A percentile compares a stretch with the other conserved stretches of the same genome.
These are phyloP conservation scores for Pythium dissimile DNA, from an alignment of 352 stramenopile genomes.

Conservation along the genomic window DNA sequence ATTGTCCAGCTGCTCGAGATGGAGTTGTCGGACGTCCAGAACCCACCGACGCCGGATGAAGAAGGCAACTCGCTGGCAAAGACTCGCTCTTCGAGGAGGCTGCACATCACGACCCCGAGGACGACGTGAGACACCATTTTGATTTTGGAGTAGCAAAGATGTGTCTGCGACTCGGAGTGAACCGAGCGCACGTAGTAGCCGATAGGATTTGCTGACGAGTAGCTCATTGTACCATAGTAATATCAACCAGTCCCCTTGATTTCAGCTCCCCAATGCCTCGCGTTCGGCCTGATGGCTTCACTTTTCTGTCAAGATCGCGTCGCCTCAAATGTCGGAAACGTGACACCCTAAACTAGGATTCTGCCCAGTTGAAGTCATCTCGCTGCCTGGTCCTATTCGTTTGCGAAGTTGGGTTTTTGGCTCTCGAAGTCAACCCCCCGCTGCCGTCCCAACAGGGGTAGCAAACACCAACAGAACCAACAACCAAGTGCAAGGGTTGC, in stretches of 20 bases:
- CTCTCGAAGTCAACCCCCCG: conserved; percentile 19
- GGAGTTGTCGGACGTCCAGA: conserved; percentile 52
- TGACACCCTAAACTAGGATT: conserved; percentile 5
- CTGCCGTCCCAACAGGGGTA: neutral
- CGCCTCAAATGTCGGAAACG: no score
- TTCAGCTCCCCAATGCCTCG: neutral
- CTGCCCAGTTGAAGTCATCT: conserved; percentile 16
- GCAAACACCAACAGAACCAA: conserved; percentile 13
- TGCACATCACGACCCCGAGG: conserved; percentile 14
- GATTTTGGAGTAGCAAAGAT: neutral
- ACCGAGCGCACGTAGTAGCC: neutral
- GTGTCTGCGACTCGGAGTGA: neutral
- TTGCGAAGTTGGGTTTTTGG: conserved; percentile 18
- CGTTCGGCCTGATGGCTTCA: neutral
- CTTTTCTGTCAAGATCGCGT: neutral
- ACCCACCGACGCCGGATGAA: conserved; percentile 2
- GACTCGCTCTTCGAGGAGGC: conserved; percentile 10
- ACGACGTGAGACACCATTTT: neutral
- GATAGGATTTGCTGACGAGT: neutral
- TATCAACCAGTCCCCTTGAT: neutral
- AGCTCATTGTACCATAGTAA: conserved; percentile 3
- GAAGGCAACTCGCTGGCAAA: neutral
- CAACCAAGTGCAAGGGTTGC: conserved; percentile 19
- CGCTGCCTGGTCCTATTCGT: conserved; percentile 8
- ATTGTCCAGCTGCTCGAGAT: conserved; percentile 77